Evolutionary conservation across 805 yeast species (phyloP).

Genomic region (Sugiyamaella valdiviana): DNA sequence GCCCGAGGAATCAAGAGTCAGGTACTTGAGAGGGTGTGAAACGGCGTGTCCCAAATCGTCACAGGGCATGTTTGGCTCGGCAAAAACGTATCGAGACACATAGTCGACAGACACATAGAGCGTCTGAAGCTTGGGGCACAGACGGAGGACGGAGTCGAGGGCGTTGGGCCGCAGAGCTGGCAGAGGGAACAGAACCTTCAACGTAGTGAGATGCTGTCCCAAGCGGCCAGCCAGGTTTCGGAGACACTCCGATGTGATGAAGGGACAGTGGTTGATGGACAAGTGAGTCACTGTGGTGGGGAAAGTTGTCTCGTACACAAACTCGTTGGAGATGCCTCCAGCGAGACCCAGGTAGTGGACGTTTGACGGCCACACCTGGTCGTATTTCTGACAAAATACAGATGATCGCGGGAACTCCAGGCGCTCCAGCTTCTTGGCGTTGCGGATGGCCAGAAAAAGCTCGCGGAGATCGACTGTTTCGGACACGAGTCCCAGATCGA

Average conservation of each 20-base stretch:
- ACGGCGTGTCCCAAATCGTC: constrained; percentile 30
- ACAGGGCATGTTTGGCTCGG: constrained; percentile 29
- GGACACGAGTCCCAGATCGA: constrained; percentile 81
- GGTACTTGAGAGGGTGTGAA: constrained; percentile 48
- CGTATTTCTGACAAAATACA: constrained; percentile 49
- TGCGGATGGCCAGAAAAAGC: constrained; percentile 66
- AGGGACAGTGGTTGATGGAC: constrained; percentile 85
- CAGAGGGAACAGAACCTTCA: constrained; percentile 81
- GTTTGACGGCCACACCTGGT: constrained; percentile 72
- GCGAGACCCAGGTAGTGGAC: constrained; percentile 67
- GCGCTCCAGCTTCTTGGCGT: constrained; percentile 57
- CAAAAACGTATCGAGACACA: constrained; percentile 40
- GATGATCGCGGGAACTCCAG: constrained; percentile 88
- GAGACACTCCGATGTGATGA: constrained; percentile 58
- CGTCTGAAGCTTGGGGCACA: constrained; percentile 65
- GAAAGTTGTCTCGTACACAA: constrained; percentile 60
- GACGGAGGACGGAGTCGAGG: constrained; percentile 62
- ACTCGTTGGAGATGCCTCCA: constrained; percentile 85
- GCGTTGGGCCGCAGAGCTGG: constrained; percentile 66
- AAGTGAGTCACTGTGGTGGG: constrained; percentile 66
- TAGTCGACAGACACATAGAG: constrained; percentile 79
- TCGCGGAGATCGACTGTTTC: constrained; percentile 83
- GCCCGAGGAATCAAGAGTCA: constrained; percentile 80
- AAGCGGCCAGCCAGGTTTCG: constrained; percentile 53
- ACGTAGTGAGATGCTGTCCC: constrained; percentile 57